These are phyloP conservation scores for Ganoderma sp. DNA, from an alignment of 1,284 basidiomycete species.

Conservation along the genomic window DNA sequence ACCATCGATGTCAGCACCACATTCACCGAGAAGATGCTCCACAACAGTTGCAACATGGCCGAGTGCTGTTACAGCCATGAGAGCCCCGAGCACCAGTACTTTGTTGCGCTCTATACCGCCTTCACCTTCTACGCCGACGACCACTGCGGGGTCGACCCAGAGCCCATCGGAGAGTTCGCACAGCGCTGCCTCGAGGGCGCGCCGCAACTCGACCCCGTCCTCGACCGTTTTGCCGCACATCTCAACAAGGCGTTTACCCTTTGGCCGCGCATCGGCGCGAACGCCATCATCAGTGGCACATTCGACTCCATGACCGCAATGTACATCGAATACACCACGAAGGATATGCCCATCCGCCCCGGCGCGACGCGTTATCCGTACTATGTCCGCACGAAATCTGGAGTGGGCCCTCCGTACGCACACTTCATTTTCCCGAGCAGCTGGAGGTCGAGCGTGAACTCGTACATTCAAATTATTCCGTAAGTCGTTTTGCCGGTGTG, in stretches of 20 bases:
- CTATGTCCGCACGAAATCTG: slow-evolving; percentile 23
- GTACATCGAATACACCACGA: slow-evolving; percentile 25
- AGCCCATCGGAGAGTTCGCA: slow-evolving; percentile 18
- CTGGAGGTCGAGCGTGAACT: slow-evolving; percentile 21
- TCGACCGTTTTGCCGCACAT: slow-evolving; percentile 24
- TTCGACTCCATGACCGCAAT: slow-evolving; percentile 26
- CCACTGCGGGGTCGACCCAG: slow-evolving; percentile 15
- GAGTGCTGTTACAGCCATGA: slow-evolving; percentile 18
- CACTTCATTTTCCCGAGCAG: slow-evolving; percentile 24
- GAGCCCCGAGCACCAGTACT: slow-evolving; percentile 16
- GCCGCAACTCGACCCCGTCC: slow-evolving; percentile 21
- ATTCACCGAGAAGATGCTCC: slow-evolving; percentile 13
- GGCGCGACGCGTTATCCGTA: slow-evolving; percentile 23
- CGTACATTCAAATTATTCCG: slow-evolving; percentile 27
- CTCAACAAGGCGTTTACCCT: slow-evolving; percentile 15
- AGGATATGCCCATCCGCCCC: slow-evolving; percentile 15
- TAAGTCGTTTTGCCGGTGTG: slow-evolving; percentile 6
- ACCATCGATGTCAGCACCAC: slow-evolving; percentile 15
- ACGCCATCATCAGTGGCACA: slow-evolving; percentile 26
- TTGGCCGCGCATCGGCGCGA: slow-evolving; percentile 24
- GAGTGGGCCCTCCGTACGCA: slow-evolving; percentile 21
- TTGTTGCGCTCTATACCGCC: slow-evolving; percentile 18
- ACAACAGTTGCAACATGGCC: slow-evolving; percentile 22
- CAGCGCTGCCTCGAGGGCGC: slow-evolving; percentile 19
- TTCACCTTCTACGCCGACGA: slow-evolving; percentile 22